A percentile compares a stretch with the other conserved stretches of the same genome.
phyloP scores from a whole-genome alignment of 352 stramenopile genomes.

The Phytophthora fragariae region DNA sequence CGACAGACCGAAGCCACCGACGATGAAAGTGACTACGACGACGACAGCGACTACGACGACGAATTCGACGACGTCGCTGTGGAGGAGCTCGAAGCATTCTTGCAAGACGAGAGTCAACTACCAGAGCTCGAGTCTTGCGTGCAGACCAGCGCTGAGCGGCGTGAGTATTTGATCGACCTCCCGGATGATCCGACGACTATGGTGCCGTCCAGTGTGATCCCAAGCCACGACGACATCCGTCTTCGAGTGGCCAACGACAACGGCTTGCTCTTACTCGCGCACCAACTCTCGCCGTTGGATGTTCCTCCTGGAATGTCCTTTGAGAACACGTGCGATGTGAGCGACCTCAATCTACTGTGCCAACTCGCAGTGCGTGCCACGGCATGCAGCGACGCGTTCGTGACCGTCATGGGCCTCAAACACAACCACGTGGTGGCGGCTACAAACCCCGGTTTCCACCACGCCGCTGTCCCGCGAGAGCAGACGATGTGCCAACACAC shows the following conservation, averaged over 20 bases:
- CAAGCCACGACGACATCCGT: conserved; percentile 37
- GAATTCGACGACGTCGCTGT: conserved; percentile 13
- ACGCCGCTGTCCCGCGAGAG: conserved; percentile 35
- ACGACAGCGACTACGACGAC: conserved; percentile 4
- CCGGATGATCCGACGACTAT: conserved; percentile 27
- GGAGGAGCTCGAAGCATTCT: conserved; percentile 16
- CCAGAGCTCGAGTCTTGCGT: conserved; percentile 34
- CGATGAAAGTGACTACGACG: background rate
- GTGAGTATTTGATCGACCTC: conserved; percentile 47
- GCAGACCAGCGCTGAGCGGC: conserved; percentile 44
- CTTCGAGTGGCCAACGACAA: conserved; percentile 29
- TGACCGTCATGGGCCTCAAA: conserved; percentile 43
- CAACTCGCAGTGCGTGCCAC: conserved; percentile 39
- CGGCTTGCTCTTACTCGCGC: conserved; percentile 45
- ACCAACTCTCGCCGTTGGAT: conserved; percentile 32
- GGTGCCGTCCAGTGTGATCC: conserved; percentile 38
- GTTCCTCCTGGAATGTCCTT: conserved; percentile 11
- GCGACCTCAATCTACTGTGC: conserved; percentile 41
- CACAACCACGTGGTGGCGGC: conserved; percentile 44
- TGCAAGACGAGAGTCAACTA: conserved; percentile 25
- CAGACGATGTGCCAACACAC: conserved; percentile 53
- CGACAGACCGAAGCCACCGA: conserved; percentile 19
- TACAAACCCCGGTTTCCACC: conserved; percentile 30
- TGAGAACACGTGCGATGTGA: conserved; percentile 29
- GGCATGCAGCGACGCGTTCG: conserved; percentile 32